Evolutionary conservation across 495 filamentous ascomycete species (phyloP).

Genomic region (Antarctomyces pellizariae): DNA sequence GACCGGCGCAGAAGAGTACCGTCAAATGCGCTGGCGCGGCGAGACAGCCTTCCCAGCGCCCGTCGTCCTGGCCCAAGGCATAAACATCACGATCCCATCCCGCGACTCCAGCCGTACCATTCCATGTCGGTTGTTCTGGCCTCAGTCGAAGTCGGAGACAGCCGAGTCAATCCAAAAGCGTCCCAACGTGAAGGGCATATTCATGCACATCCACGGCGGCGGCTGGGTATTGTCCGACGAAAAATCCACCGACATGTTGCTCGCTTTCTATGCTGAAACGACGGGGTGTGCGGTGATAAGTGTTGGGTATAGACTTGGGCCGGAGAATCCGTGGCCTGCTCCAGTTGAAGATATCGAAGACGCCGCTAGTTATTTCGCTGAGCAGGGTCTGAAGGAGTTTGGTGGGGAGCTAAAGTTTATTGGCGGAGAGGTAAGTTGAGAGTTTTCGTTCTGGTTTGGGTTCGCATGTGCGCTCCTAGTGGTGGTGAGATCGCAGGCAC

Average conservation of each 20-base stretch:
- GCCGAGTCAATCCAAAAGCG: slow-evolving; percentile 11
- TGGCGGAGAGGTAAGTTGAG: slow-evolving; percentile 11
- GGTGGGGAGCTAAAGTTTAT: slow-evolving; percentile 19
- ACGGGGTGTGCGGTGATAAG: slow-evolving; percentile 22
- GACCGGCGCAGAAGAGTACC: slow-evolving; percentile 10
- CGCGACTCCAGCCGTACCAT: slow-evolving; percentile 23
- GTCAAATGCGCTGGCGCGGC: slow-evolving; percentile 6
- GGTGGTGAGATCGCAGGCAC: too few relatives aligned
- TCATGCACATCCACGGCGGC: slow-evolving; percentile 31
- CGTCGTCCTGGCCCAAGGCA: slow-evolving; percentile 1
- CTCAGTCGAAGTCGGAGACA: too few relatives aligned
- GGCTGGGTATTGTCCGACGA: slow-evolving; percentile 18
- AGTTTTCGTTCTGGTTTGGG: not conserved
- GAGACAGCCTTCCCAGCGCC: slow-evolving; percentile 7
- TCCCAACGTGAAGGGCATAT: slow-evolving; percentile 18
- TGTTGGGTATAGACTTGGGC: slow-evolving; percentile 35
- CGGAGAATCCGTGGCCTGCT: slow-evolving; percentile 30
- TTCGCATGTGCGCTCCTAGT: too few relatives aligned
- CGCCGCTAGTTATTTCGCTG: slow-evolving; percentile 25
- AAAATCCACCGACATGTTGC: slow-evolving; percentile 15
- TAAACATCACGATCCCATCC: slow-evolving; percentile 23
- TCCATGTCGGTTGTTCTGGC: slow-evolving; percentile 23
- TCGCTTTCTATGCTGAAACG: slow-evolving; percentile 20
- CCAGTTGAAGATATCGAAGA: slow-evolving; percentile 28
- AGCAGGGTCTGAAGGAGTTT: slow-evolving; percentile 19